Percentiles rank a stretch among this genome's conserved stretches.
These are phyloP conservation scores for Schizothecium vesticola DNA, from an alignment of 495 filamentous ascomycete species.

Conservation along the genomic window DNA sequence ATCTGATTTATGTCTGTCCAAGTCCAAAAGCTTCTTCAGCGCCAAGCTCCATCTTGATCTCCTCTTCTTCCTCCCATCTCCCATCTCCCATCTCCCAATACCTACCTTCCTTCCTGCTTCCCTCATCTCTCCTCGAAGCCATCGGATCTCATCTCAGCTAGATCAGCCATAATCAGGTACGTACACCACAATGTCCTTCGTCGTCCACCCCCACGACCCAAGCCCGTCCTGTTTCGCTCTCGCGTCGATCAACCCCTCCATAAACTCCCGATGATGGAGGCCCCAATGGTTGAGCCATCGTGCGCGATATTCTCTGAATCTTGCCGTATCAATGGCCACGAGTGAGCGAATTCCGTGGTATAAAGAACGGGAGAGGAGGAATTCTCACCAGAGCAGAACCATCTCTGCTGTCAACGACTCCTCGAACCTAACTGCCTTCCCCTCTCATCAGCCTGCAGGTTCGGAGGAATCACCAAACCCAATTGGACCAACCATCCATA, in stretches of 20 bases:
- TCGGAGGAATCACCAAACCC: conserved; percentile 1
- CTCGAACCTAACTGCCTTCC: neutral
- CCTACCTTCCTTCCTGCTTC: neutral
- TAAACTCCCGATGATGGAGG: neutral
- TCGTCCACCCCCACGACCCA: neutral
- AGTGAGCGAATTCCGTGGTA: conserved; percentile 25
- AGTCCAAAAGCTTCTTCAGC: conserved; percentile 22
- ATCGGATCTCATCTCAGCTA: neutral
- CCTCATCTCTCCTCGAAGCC: neutral
- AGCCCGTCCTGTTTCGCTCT: neutral
- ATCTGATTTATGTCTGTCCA: conserved; percentile 11
- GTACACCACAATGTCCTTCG: neutral
- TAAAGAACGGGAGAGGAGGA: neutral
- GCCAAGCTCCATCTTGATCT: conserved; percentile 5
- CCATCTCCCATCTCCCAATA: neutral
- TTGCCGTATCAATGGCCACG: conserved; percentile 3
- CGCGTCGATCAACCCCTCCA: neutral
- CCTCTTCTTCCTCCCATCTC: neutral
- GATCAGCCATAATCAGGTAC: neutral
- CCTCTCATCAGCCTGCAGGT: neutral
- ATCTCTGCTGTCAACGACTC: neutral
- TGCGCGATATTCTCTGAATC: conserved; percentile 14
- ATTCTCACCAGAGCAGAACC: neutral
- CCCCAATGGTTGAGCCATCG: conserved; percentile 1
- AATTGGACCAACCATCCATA: neutral